Evolutionary conservation across 257 asterid species (phyloP).

Genomic region (Capsicum chinense): DNA sequence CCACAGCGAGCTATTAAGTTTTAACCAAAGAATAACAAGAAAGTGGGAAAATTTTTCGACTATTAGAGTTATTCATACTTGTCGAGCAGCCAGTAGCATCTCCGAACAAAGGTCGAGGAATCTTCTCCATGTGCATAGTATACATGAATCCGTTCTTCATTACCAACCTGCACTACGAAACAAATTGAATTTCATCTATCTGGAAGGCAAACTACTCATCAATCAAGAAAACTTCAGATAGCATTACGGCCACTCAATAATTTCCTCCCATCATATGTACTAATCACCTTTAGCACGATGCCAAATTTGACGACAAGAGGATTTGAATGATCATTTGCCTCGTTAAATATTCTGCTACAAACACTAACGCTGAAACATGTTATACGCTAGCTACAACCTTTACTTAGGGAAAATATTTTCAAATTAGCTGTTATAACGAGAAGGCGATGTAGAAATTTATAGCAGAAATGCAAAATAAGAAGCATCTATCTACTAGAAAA

Average conservation of each 20-base stretch:
- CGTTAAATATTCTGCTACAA: not conserved
- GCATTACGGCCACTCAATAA: not conserved
- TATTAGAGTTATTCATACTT: slow-evolving; percentile 61
- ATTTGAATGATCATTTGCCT: slow-evolving; percentile 16
- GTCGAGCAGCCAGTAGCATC: slow-evolving; percentile 98
- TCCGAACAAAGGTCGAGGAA: slow-evolving; percentile 85
- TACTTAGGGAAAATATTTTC: not conserved
- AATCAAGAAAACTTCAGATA: not conserved
- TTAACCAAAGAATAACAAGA: not conserved
- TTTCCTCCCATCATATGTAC: not conserved
- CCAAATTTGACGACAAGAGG: slow-evolving; percentile 2
- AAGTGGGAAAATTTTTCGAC: slow-evolving; percentile 25
- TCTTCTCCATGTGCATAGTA: slow-evolving; percentile 98
- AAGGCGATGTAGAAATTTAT: not conserved
- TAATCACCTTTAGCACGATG: not conserved
- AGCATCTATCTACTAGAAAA: not conserved
- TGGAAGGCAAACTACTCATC: not conserved
- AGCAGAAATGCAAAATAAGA: slow-evolving; percentile 10
- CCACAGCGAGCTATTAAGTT: not conserved
- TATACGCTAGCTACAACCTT: not conserved
- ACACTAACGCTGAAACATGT: not conserved
- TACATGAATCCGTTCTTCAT: slow-evolving; percentile 94
- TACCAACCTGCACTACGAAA: slow-evolving; percentile 69
- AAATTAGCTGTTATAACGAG: not conserved
- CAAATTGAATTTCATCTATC: slow-evolving; percentile 26